Conservation (phyloP, 78 protist species). For the Dictyostelium intermedium region DNA sequence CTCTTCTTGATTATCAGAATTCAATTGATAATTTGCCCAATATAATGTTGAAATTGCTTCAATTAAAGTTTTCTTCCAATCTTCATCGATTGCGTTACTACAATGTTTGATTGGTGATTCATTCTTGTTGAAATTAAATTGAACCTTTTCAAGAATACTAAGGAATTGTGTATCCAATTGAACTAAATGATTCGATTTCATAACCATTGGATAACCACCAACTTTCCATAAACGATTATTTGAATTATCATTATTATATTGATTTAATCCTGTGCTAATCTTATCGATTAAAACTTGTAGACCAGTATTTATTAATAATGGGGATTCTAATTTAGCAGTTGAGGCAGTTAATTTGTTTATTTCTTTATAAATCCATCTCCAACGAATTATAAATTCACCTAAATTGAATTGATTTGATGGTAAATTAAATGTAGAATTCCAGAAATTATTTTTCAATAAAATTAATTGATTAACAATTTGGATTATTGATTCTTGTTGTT, state of each 20-base stretch:
- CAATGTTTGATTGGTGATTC: slow-evolving; percentile 32
- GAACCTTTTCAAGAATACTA: background rate
- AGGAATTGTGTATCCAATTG: slow-evolving; percentile 28
- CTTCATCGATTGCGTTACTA: background rate
- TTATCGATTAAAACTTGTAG: background rate
- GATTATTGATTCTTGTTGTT: background rate
- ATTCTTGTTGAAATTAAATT: background rate
- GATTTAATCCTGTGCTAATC: background rate
- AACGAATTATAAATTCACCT: slow-evolving; percentile 59
- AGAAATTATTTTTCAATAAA: slow-evolving; percentile 29
- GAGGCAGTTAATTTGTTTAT: background rate
- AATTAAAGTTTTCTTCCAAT: slow-evolving; percentile 44
- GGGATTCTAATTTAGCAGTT: background rate
- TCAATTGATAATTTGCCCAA: slow-evolving; percentile 66
- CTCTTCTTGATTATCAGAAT: background rate
- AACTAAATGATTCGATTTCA: slow-evolving; percentile 20
- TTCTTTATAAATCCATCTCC: slow-evolving; percentile 71
- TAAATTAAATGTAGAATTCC: background rate
- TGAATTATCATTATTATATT: background rate
- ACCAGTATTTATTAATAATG: background rate
- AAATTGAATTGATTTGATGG: slow-evolving; percentile 1
- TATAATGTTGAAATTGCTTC: slow-evolving; percentile 61
- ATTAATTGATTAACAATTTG: background rate
- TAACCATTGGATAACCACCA: slow-evolving; percentile 57
- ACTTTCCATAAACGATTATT: slow-evolving; percentile 58